Evolutionary conservation across 2,329 filamentous ascomycete genomes (phyloP).

Genomic region (Cercospora sojina): DNA sequence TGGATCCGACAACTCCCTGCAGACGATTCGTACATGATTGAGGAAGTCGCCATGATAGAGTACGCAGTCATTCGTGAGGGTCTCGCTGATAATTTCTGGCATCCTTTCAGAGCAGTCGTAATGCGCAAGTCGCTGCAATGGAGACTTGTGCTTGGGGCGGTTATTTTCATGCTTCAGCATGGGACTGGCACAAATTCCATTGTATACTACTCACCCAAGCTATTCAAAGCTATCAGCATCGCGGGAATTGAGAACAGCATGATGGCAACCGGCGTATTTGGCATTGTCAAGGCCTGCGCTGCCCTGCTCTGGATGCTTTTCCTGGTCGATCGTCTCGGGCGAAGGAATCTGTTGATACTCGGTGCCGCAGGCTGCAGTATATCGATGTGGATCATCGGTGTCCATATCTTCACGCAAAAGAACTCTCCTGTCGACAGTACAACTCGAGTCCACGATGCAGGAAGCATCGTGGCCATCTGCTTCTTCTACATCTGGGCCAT

Average conservation of each 20-base stretch:
- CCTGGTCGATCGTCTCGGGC: neutral
- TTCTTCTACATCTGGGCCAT: neutral
- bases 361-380: neutral
- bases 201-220: neutral
- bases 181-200: neutral
- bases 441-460: neutral
- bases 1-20: neutral
- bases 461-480: neutral
- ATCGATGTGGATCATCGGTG: neutral
- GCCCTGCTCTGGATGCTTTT: neutral
- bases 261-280: neutral
- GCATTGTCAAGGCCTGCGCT: neutral
- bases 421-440: too few relatives aligned
- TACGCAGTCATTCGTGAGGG: neutral
- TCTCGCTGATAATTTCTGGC: neutral
- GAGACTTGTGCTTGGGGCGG: neutral
- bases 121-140: neutral
- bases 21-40: neutral
- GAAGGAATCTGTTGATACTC: neutral
- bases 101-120: neutral
- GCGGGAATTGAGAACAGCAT: neutral
- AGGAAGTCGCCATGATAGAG: neutral
- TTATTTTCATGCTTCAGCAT: neutral
- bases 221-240: neutral
- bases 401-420: neutral